Conservation (phyloP, 495 filamentous ascomycete species). For the Aspergillus saccharolyticus region DNA sequence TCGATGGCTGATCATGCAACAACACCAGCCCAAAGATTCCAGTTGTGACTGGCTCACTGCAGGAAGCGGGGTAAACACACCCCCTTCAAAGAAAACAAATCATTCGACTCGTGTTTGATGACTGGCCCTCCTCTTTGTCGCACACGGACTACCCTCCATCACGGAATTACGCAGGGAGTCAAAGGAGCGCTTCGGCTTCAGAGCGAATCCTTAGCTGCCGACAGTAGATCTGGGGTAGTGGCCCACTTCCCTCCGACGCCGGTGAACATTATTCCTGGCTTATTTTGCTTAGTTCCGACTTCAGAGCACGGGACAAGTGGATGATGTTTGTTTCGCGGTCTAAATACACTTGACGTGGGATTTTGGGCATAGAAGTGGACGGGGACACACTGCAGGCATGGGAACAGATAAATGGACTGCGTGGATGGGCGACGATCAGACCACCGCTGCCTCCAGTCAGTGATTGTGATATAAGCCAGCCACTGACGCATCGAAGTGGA, state of each 20-base stretch:
- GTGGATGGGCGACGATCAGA: background rate
- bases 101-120: too few species aligned
- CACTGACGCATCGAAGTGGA: conserved; percentile 6
- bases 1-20: conserved; percentile 5
- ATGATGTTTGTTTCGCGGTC: too few species aligned
- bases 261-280: background rate
- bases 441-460: background rate
- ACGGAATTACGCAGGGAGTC: background rate
- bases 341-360: too few species aligned
- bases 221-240: conserved; percentile 1
- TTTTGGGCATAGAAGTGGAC: background rate
- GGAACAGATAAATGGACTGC: background rate
- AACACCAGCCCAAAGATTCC: background rate
- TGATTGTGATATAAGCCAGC: background rate
- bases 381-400: background rate
- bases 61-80: conserved; percentile 10
- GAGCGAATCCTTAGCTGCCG: background rate
- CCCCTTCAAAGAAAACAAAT: conserved; percentile 4
- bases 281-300: background rate
- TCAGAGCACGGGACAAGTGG: background rate
- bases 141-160: background rate
- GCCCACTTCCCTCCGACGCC: background rate
- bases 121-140: background rate
- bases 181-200: background rate
- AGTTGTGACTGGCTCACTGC: background rate